Base-by-base conservation (phyloP, 2,329 filamentous ascomycete species). In the Penicillium nordicum region DNA sequence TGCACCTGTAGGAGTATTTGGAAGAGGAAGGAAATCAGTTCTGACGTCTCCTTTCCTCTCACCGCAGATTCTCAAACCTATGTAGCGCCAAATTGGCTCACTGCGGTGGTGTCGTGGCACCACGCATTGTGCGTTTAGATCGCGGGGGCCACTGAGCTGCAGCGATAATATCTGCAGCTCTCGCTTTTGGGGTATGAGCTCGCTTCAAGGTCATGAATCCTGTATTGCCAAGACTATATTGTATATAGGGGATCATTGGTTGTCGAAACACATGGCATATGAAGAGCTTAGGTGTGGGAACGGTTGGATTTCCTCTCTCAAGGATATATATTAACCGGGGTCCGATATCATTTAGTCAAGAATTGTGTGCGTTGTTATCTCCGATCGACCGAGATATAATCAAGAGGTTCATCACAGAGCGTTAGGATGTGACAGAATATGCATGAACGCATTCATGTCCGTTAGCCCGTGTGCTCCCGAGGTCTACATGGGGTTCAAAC, bases 101-200 rank as follows among this genome's bases (percentile, higher is more conserved):
- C 61, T 63, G 63, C 61, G 60, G 58, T 63, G 66, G 65, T 72
- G 67, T 70, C 69, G 69, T 72, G 70, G 70, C 69, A 68, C 70
- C 69, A 72, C 46, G 69, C 57, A 62, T 58, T 50, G 42, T 49
- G n/a, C 47, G n/a, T 30, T 34, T 54, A 21, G 41, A 43, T 53
- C 41, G 61, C 49, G 59, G 57, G 59, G 60, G 58, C 56, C 58
- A 53, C 60, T 57, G 37, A 55, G 45, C 50, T 64, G 59, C 58
- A 64, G 57, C 45, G 58, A 54, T 41, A 27, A 52, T 37, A 47
- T 53, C 58, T 65, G 63, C 63, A 63, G 50, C 55, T 52, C 43
- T 52, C 59, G 53, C 46, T 59, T 64, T 62, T 55, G n/a, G 60
- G 60, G 50, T n/a, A 50, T 43, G 32, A 30, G 37, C 7, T 41